Evolutionary conservation across 495 filamentous ascomycete genomes (phyloP).

Genomic region (Hypoxylon lenormandii): DNA sequence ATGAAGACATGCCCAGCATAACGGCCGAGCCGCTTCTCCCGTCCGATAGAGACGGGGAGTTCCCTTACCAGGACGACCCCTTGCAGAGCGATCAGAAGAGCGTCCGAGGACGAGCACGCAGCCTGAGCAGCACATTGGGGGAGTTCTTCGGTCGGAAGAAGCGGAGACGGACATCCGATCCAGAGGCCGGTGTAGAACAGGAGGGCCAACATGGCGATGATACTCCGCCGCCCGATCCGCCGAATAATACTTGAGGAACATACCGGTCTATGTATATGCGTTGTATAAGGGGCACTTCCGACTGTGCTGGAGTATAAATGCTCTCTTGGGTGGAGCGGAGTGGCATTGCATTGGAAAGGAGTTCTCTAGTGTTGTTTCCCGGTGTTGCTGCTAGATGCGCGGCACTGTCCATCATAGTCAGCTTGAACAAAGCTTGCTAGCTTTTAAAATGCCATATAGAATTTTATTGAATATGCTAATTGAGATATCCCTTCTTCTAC

Average conservation of each 20-base stretch:
- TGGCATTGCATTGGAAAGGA: conserved; percentile 45
- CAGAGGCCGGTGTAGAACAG: conserved; percentile 32
- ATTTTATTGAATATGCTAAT: conserved; percentile 39
- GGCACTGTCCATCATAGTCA: conserved; percentile 37
- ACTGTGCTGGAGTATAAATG: conserved; percentile 14
- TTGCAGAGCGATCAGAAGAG: conserved; percentile 26
- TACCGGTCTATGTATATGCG: neutral
- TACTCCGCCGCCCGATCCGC: conserved; percentile 9
- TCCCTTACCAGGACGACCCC: conserved; percentile 39
- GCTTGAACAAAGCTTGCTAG: conserved; percentile 17
- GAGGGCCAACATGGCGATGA: conserved; percentile 23
- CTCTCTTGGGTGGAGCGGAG: conserved; percentile 15
- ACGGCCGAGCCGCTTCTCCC: conserved; percentile 34
- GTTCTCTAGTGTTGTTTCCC: conserved; percentile 27
- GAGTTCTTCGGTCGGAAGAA: conserved; percentile 56
- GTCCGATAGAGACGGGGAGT: conserved; percentile 26
- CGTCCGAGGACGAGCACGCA: conserved; percentile 58
- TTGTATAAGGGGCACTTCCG: conserved; percentile 5
- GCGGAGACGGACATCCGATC: conserved; percentile 41
- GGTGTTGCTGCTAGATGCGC: conserved; percentile 28
- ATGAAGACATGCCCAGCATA: conserved; percentile 44
- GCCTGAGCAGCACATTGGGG: conserved; percentile 64
- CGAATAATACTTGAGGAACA: conserved; percentile 7
- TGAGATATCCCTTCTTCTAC: conserved; percentile 38
- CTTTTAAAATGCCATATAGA: conserved; percentile 27